Evolutionary conservation across 106 monocot species (phyloP).

Genomic region (Amphibolis antarctica): DNA sequence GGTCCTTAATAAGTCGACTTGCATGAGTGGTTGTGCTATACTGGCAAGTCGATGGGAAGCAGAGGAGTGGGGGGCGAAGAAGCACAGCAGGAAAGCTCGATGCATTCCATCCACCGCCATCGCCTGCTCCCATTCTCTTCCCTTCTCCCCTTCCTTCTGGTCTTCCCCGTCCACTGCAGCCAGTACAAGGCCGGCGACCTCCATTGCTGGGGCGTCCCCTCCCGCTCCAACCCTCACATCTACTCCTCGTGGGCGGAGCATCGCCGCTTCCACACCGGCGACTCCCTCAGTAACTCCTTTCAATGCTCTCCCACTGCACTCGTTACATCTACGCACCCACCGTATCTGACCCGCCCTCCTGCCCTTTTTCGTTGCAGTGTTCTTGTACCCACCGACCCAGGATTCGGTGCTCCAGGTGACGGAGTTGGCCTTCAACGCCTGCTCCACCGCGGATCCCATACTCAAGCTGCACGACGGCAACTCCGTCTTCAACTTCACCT

Average conservation of each 20-base stretch:
- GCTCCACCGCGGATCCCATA: conserved; percentile 37
- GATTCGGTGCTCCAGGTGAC: conserved; percentile 85
- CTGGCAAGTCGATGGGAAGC: no score
- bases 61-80: no score
- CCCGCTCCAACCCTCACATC: conserved; percentile 1
- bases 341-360: neutral
- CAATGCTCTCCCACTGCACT: neutral
- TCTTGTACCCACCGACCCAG: conserved; percentile 92
- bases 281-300: conserved; percentile 14
- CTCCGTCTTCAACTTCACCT: conserved; percentile 69
- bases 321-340: no score
- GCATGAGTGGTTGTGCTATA: no score
- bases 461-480: conserved; percentile 60
- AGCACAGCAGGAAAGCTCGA: no score
- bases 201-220: conserved; percentile 5
- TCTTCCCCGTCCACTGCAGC: neutral
- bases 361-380: conserved; percentile 30
- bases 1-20: no score
- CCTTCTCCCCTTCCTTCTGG: conserved; percentile 2
- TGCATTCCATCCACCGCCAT: neutral
- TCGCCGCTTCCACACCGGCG: conserved; percentile 7
- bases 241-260: conserved; percentile 7
- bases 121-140: neutral
- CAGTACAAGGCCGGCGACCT: conserved; percentile 18
- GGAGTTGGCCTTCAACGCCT: conserved; percentile 47